A percentile compares a stretch with the other conserved stretches of the same genome.
phyloP scores from a whole-genome alignment of 2,329 filamentous ascomycete species.

The Colletotrichum euphorbiae region DNA sequence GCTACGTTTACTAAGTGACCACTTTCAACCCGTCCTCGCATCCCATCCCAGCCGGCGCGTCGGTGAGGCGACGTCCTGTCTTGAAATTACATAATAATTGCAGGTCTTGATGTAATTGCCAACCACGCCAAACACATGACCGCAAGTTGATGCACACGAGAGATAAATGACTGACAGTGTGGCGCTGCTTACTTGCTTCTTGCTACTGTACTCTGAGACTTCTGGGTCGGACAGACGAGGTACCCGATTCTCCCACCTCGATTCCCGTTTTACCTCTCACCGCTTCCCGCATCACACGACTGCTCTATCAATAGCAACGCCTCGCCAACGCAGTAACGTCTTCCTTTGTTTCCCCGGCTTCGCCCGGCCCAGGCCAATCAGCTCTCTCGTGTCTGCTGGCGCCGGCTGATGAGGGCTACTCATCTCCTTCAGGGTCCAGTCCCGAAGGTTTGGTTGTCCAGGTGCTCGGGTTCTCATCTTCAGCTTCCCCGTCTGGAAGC shows the following conservation, averaged over 20 bases:
- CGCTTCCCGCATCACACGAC: not conserved
- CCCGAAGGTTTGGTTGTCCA: slow-evolving; percentile 28
- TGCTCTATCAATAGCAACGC: slow-evolving; percentile 8
- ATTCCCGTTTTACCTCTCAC: not conserved
- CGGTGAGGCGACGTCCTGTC: not conserved
- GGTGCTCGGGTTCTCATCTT: not conserved
- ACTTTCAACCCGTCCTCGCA: not conserved
- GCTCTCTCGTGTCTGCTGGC: not conserved
- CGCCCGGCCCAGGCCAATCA: not conserved
- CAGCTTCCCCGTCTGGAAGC: slow-evolving; percentile 3
- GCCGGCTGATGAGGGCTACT: slow-evolving; percentile 15
- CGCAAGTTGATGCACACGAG: no score
- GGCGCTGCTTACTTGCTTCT: no score
- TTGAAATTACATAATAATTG: not conserved
- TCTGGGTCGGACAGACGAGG: not conserved
- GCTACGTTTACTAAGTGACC: not conserved
- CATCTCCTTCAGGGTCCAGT: not conserved
- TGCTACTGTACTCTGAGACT: no score
- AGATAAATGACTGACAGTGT: no score
- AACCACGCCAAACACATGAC: no score
- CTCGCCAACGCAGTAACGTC: not conserved
- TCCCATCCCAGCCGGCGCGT: slow-evolving; percentile 7
- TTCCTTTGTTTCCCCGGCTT: not conserved
- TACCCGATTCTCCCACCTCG: not conserved
- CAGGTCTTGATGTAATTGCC: not conserved